phyloP scores from a whole-genome alignment of 2,329 filamentous ascomycete species.

The Colletotrichum sp. region DNA sequence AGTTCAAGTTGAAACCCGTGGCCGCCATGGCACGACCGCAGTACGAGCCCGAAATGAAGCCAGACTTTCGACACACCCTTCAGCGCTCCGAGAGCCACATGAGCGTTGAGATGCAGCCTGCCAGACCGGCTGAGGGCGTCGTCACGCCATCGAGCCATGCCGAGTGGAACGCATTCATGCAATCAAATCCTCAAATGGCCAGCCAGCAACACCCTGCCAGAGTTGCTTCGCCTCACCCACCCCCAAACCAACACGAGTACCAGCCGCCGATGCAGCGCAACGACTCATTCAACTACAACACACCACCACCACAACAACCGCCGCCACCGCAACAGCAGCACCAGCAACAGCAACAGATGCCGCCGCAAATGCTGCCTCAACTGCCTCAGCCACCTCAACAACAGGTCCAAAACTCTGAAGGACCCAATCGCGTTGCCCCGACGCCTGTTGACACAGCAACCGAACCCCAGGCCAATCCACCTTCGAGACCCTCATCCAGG shows the following conservation, averaged over 20 bases:
- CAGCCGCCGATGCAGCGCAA: constrained; percentile 1
- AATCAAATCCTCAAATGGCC: constrained; percentile 67
- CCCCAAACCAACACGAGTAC: constrained; percentile 17
- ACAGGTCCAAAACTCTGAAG: constrained; percentile 26
- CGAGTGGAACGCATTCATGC: constrained; percentile 81
- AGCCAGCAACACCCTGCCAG: constrained; percentile 38
- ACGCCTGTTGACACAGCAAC: constrained; percentile 27
- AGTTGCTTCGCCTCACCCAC: constrained; percentile 38
- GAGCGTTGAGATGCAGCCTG: constrained; percentile 22
- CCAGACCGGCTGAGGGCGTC: constrained; percentile 34
- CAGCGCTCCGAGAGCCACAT: constrained; percentile 17
- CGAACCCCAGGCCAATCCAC: constrained; percentile 40
- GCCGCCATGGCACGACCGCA: constrained; percentile 62
- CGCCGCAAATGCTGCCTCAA: constrained; percentile 22
- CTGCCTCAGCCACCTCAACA: neutral
- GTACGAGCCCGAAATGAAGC: constrained; percentile 16
- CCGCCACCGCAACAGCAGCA: neutral
- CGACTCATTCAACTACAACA: constrained; percentile 11
- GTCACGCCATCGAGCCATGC: constrained; percentile 65
- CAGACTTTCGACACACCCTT: constrained; percentile 11
- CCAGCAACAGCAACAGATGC: neutral
- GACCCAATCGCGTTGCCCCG: constrained; percentile 40
- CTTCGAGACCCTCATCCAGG: constrained; percentile 66
- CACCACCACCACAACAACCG: neutral
- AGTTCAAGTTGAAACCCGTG: constrained; percentile 77